Base-by-base conservation (phyloP, 345 rosid species). In the Citrus mangshanensis region DNA sequence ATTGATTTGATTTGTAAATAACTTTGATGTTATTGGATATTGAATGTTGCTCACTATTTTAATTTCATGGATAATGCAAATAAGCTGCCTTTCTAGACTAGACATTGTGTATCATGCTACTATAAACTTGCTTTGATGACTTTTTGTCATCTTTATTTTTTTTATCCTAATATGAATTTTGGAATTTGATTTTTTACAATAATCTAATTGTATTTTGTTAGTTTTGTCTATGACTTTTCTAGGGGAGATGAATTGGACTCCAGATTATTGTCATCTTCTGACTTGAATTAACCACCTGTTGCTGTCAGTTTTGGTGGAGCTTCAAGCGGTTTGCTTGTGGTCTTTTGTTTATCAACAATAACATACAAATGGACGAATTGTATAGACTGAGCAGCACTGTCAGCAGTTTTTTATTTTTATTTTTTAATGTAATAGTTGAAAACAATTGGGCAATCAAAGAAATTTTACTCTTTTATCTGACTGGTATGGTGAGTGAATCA, bases 161-260 rank as follows among this genome's bases (percentile, higher is more conserved):
- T 64, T 49, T 34, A 42, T 51, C 22, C 30, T 46, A 28, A 27
- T 9, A n/a, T 74, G 25, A 63, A 49, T 34, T 46, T 27, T 3
- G 14, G 9, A 51, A 21, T 32, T 46, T 9, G 49, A 64, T 12
- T 9, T 42, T 59, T 56, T 35, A 18, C 27, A 34, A 34, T 34
- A 34, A 74, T 66, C 42, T 46, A 87, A 80, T 68, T 46, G 37
- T 76, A 9, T 12, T 77, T 7, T 42, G 77, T 75, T 75, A 40
- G 58, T 74, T 2, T n/a, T 78, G 1, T 66, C 81, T 69, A 24
- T 34, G 5, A 69, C 68, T 73, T 80, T 82, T 78, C 34, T 84
- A 92, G 98, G 93, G 86, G 94, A 89, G 98, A 96, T 49, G 95
- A 93, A 85, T 86, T 94, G 97, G 98, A 94, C 81, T 92, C 97